Conservation (phyloP, 2,329 filamentous ascomycete genomes). For the Neonectria coccinea region DNA sequence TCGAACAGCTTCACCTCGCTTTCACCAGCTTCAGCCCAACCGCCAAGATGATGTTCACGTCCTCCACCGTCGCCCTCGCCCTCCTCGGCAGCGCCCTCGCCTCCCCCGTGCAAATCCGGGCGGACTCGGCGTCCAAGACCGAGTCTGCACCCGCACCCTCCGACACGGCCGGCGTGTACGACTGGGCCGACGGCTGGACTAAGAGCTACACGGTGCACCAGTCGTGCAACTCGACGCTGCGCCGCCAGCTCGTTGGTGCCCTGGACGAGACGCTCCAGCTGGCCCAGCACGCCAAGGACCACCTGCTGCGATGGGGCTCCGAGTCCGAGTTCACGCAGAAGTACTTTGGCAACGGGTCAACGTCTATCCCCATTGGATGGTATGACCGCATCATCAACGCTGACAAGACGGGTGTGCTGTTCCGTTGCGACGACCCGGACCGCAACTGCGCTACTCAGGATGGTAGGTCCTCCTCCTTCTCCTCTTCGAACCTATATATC, state of each 20-base stretch:
- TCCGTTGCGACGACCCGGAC: constrained; percentile 77
- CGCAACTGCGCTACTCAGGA: constrained; percentile 68
- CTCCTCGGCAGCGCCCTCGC: constrained; percentile 42
- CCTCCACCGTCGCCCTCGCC: constrained; percentile 34
- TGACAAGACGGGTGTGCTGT: constrained; percentile 67
- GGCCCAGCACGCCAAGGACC: constrained; percentile 71
- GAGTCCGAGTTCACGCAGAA: constrained; percentile 70
- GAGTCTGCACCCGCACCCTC: constrained; percentile 33
- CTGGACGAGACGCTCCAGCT: constrained; percentile 70
- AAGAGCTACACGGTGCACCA: constrained; percentile 65
- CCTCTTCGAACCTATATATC: accelerated
- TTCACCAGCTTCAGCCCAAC: constrained; percentile 11
- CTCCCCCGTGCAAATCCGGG: constrained; percentile 45
- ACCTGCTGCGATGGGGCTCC: constrained; percentile 69
- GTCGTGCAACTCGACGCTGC: constrained; percentile 74
- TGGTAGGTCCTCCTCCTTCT: constrained; percentile 43
- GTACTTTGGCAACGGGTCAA: constrained; percentile 73
- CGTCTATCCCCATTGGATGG: constrained; percentile 70
- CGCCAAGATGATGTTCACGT: constrained; percentile 45
- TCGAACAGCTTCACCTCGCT: constrained; percentile 6
- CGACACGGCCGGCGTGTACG: constrained; percentile 42
- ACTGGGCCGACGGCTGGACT: constrained; percentile 51
- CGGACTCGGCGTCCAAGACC: constrained; percentile 40
- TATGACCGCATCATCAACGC: constrained; percentile 70
- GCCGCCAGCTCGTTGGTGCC: constrained; percentile 64